Conservation (phyloP, 2,329 filamentous ascomycete genomes). For the Hypoxylon sp. region DNA sequence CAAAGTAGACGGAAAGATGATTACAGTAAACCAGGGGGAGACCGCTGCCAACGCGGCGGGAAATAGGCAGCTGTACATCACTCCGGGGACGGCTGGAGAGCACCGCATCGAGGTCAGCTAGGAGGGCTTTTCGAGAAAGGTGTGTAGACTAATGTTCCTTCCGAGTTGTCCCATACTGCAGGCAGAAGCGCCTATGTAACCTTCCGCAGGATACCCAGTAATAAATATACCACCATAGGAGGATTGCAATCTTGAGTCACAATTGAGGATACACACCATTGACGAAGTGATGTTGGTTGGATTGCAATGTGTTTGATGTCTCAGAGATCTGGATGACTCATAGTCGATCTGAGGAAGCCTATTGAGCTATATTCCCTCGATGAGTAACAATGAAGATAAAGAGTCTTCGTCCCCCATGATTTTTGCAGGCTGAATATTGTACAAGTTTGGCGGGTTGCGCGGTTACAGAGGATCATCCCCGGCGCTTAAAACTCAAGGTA, state of each 20-base stretch:
- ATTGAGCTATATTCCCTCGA: not conserved
- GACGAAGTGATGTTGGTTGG: not conserved
- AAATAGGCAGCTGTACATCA: conserved; percentile 28
- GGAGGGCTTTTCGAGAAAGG: conserved; percentile 3
- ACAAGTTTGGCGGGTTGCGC: not conserved
- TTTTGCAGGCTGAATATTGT: not conserved
- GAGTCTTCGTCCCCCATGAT: not conserved
- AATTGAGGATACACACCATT: conserved; percentile 15
- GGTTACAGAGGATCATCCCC: not conserved
- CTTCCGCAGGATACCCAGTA: conserved; percentile 15
- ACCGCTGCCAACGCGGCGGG: conserved; percentile 16
- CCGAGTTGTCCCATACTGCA: conserved; percentile 9
- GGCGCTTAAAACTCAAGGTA: conserved; percentile 12
- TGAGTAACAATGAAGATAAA: conserved; percentile 7
- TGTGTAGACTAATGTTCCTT: not conserved
- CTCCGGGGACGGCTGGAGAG: conserved; percentile 27
- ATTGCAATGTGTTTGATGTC: conserved; percentile 2
- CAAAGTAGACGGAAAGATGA: conserved; percentile 43
- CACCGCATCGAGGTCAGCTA: conserved; percentile 43
- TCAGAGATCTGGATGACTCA: conserved; percentile 26
- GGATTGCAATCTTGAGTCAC: conserved; percentile 15
- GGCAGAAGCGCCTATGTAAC: conserved; percentile 21
- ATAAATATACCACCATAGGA: not conserved
- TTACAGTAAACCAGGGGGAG: conserved; percentile 9
- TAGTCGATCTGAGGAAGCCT: conserved; percentile 3